Base-by-base conservation (phyloP, 2,329 filamentous ascomycete genomes). In the Chaetothyriales sp. region DNA sequence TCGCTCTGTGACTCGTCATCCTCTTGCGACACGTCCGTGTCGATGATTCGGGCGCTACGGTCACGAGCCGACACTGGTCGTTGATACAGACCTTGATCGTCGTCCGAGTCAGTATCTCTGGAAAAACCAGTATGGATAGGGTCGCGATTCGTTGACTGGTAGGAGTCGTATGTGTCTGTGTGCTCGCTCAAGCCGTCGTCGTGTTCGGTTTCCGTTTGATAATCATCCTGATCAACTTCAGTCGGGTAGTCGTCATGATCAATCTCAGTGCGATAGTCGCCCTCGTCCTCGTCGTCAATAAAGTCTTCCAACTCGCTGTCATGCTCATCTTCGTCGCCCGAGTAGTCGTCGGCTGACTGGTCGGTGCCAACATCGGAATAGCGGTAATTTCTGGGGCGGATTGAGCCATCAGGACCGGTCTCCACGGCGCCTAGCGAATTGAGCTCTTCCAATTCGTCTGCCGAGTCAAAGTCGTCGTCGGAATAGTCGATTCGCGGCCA, bases 401-500 rank as follows among this genome's bases (percentile, higher is more conserved):
- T 15, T 4, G 10, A 15, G 32, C 10, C 32, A 39, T 10, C 32
- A 2, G 32, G 32, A 1, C 3, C 32, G 3, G 28, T 8, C 4
- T 36, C 28, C 8, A 3, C 2, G 7, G 28, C 4, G 8, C 8
- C 28, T 9, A 39, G 2, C 10, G 32, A 15, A 39, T 39, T 10
- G 2, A 2, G 10, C 15, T 39, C 32, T 15, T 10, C 32, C 32
- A 39, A 39, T 4, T 39, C 32, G 9, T 39, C 32, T 39, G 32
- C 12, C 5, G 32, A 39, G 32, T 39, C 32, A 4, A 39, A 39
- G 32, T 39, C 32, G 32, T 39, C 25, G 10, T 49, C 49, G n/a
- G 19, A 44, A 12, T 44, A 25, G 18, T 53, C 45, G 45, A 42
- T 18, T n/a, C 18, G 36, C 12, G 32, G 32, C n/a, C 26, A 76